Base-by-base conservation (phyloP, 176 grass and related monocot genomes). In the Canna indica region DNA sequence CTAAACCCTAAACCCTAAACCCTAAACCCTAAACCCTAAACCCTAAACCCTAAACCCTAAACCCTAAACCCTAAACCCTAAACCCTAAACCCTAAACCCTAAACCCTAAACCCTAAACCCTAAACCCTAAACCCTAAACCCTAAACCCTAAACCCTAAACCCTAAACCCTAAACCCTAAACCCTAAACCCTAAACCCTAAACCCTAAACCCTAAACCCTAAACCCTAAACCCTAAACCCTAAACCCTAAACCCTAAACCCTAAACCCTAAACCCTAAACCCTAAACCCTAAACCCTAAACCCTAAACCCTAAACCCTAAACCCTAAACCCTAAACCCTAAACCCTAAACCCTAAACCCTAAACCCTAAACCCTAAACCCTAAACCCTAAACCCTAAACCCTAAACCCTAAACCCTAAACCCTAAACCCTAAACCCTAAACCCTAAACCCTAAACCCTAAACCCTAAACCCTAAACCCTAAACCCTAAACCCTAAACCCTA, bases 11-110 rank as follows among this genome's bases (percentile, higher is more conserved):
- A 79, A 44, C 76, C 76, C 66, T 66, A 77, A 78, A 78, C 64
- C 76, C 76, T 60, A 72, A 79, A 79, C 77, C 77, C 77, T 71
- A 79, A 79, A 72, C 67, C 76, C 68, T 70, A 78, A 79, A 59
- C 64, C 76, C 67, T 59, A 72, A 79, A 59, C 61, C 65, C 33
- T 45, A 78, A 78, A 9, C 76, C 44, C 20, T 45, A 70, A 78
- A 29, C 75, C 61, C 6, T 36, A 78, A 78, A 77, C n/a, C 75
- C 64, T 69, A 78, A 79, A 48, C 76, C 75, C 76, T 71, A 71
- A 79, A 50, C 61, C 75, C 60, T 68, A 77, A 68, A 48, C 75
- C 75, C 60, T 68, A 77, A 77, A 50, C 73, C 75, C 60, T 68
- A 77, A 77, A 50, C 76, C 76, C 63, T 70, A 78, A 78, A 69